Evolutionary conservation across 495 filamentous ascomycete species (phyloP).

Genomic region (Parathielavia hyrcaniae): DNA sequence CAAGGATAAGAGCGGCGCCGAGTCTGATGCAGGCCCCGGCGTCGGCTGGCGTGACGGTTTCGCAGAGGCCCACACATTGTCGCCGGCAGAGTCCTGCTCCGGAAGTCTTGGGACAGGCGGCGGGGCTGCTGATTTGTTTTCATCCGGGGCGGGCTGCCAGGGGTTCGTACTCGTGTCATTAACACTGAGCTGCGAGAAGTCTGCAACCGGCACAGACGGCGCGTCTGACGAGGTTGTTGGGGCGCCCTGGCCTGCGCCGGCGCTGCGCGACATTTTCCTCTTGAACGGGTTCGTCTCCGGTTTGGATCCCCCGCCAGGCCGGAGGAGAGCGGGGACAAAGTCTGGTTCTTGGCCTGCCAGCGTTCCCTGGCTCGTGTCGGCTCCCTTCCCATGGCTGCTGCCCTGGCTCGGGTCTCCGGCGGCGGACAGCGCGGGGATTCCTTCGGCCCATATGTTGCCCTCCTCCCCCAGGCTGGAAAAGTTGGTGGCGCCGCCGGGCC

Average conservation of each 20-base stretch:
- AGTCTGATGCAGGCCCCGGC: conserved; percentile 23
- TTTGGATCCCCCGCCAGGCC: conserved; percentile 30
- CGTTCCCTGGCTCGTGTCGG: conserved; percentile 14
- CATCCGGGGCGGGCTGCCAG: conserved; percentile 43
- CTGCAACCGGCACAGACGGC: conserved; percentile 22
- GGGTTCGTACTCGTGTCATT: conserved; percentile 45
- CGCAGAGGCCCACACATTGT: conserved; percentile 35
- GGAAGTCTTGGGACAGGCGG: conserved; percentile 23
- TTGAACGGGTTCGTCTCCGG: conserved; percentile 52
- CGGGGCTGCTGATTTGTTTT: conserved; percentile 17
- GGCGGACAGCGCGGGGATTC: background rate
- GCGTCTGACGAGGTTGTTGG: conserved; percentile 7
- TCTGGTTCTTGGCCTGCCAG: conserved; percentile 16
- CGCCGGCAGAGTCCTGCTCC: conserved; percentile 30
- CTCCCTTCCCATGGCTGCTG: conserved; percentile 8
- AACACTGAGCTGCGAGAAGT: conserved; percentile 37
- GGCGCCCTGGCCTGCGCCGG: background rate
- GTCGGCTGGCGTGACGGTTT: conserved; percentile 31
- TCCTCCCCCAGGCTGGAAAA: conserved; percentile 21
- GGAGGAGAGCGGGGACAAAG: conserved; percentile 31
- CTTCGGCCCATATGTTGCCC: conserved; percentile 26
- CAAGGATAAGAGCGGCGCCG: conserved; percentile 28
- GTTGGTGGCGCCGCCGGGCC: conserved; percentile 24
- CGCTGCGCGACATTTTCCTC: conserved; percentile 33
- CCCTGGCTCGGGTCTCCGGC: conserved; percentile 21